Conservation (phyloP, 192 early-diverging fungal genomes). For the Allomyces macrogynus region DNA sequence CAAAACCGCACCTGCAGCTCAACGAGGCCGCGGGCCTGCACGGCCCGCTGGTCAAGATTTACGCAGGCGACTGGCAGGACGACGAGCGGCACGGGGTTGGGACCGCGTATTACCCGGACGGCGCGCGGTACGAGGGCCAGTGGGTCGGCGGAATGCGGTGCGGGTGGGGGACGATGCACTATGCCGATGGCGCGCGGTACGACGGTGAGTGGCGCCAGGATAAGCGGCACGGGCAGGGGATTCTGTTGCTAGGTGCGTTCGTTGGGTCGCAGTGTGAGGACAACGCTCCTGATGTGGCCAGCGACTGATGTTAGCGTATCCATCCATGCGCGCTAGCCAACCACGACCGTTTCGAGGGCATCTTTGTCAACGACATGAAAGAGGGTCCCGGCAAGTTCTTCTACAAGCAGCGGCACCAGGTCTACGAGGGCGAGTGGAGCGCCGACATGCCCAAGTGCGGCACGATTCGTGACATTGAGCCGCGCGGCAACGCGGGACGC, state of each 20-base stretch:
- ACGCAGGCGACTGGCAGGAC: constrained; percentile 27
- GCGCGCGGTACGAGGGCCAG: constrained; percentile 25
- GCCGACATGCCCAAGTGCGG: constrained; percentile 33
- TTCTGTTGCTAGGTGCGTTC: constrained; percentile 23
- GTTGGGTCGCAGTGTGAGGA: background rate
- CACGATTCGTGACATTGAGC: constrained; percentile 21
- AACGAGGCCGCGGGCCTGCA: too few species aligned
- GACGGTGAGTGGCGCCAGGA: constrained; percentile 41
- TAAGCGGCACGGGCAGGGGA: constrained; percentile 32
- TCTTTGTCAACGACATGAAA: constrained; percentile 34
- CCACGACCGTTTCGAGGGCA: constrained; percentile 38
- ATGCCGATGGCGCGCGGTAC: constrained; percentile 23
- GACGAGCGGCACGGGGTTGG: constrained; percentile 27
- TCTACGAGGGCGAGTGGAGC: constrained; percentile 38
- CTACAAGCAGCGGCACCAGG: constrained; percentile 27
- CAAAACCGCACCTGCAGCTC: too few species aligned
- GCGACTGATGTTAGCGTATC: background rate
- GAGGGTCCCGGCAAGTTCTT: constrained; percentile 40
- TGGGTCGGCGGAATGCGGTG: constrained; percentile 29
- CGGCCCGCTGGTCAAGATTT: constrained; percentile 22
- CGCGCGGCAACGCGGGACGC: background rate
- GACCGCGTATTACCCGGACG: constrained; percentile 33
- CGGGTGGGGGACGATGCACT: constrained; percentile 35
- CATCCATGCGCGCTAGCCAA: constrained; percentile 13
- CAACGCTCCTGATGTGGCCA: too few species aligned